Conservation (phyloP, 805 yeast genomes). For the Nakazawaea holstii region DNA sequence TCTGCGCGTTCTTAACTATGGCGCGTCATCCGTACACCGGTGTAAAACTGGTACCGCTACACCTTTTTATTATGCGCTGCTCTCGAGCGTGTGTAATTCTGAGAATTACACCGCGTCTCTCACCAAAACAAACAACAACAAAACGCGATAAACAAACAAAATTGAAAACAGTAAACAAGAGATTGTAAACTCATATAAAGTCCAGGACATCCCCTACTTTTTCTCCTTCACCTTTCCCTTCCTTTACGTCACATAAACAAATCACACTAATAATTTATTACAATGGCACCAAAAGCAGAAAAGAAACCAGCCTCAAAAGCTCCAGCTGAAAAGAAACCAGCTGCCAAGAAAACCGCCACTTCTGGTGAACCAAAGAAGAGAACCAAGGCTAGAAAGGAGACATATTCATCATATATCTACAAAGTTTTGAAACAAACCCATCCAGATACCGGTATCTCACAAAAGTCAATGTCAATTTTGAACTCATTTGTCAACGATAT, state of each 20-base stretch:
- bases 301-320: conserved; percentile 87
- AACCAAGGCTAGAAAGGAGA: conserved; percentile 94
- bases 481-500: conserved; percentile 98
- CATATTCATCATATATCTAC: conserved; percentile 97
- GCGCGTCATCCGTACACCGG: background rate
- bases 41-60: background rate
- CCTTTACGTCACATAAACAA: background rate
- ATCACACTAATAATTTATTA: conserved; percentile 16
- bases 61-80: background rate
- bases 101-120: background rate
- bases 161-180: background rate
- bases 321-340: conserved; percentile 94
- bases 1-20: background rate
- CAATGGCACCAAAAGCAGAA: conserved; percentile 63
- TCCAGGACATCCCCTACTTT: background rate
- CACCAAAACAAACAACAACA: background rate
- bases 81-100: background rate
- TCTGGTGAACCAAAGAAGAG: conserved; percentile 84
- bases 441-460: conserved; percentile 99
- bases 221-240: background rate
- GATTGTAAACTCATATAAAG: background rate
- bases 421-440: conserved; percentile 98
- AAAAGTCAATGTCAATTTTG: conserved; percentile 97
- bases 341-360: conserved; percentile 87
- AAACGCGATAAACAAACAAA: background rate